phyloP scores from a whole-genome alignment of 306 rosid species.

The Trichosanthes truncata region DNA sequence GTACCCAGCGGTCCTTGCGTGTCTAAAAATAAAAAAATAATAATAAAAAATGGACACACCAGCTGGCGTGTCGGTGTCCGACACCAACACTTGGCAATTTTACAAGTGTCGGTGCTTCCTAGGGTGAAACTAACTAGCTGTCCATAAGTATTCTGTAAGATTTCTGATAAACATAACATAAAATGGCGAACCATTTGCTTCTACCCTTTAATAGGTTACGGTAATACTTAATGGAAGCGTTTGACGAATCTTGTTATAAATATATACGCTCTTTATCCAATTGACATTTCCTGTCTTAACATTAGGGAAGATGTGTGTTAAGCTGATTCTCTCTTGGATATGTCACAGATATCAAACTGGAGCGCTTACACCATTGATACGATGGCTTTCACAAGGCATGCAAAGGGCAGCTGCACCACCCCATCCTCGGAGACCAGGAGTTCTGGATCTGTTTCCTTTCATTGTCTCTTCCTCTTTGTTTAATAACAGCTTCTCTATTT shows the following conservation, averaged over 20 bases:
- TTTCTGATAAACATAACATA: not conserved
- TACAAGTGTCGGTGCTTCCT: too few relatives aligned
- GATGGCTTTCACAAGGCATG: conserved; percentile 95
- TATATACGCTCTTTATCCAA: not conserved
- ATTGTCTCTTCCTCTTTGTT: not conserved
- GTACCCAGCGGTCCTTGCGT: too few relatives aligned
- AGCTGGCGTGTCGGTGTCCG: too few relatives aligned
- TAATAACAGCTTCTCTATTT: not conserved
- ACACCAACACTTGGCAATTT: too few relatives aligned
- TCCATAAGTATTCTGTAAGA: not conserved
- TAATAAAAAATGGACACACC: too few relatives aligned
- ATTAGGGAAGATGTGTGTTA: not conserved
- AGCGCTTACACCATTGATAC: conserved; percentile 72
- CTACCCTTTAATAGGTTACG: not conserved
- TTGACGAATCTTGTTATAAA: not conserved
- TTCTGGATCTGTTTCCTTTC: conserved; percentile 1
- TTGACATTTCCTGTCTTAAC: not conserved
- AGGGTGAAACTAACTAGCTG: too few relatives aligned
- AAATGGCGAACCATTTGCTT: not conserved
- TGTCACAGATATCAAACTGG: conserved; percentile 83
- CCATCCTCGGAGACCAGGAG: conserved; percentile 70
- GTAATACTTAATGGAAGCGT: not conserved
- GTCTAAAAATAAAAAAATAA: too few relatives aligned
- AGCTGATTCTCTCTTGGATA: conserved; percentile 3
- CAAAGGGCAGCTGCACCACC: conserved; percentile 96